Evolutionary conservation across 192 early-diverging fungal genomes (phyloP).

Genomic region (Umbelopsis ramanniana): DNA sequence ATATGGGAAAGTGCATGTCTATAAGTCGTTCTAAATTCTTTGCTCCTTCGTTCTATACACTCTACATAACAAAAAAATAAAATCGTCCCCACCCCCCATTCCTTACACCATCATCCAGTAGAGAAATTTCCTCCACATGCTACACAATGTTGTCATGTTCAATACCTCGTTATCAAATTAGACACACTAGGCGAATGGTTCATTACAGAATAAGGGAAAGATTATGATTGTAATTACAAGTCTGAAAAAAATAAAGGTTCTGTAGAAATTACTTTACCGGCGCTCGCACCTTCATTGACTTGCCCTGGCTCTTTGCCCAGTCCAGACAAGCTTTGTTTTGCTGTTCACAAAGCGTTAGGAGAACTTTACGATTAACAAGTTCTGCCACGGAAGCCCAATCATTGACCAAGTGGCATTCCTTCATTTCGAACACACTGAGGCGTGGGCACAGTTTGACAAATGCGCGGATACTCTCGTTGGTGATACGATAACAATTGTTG

Average conservation of each 20-base stretch:
- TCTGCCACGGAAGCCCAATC: conserved; percentile 54
- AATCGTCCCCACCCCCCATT: too few relatives aligned
- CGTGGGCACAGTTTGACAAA: conserved; percentile 50
- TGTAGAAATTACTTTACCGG: conserved; percentile 40
- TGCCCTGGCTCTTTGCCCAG: conserved; percentile 44
- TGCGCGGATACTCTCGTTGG: conserved; percentile 47
- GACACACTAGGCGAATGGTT: background rate
- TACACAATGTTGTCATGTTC: too few relatives aligned
- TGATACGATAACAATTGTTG: conserved; percentile 49
- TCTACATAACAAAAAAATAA: too few relatives aligned
- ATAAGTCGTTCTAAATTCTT: too few relatives aligned
- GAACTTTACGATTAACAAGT: conserved; percentile 47
- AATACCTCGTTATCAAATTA: too few relatives aligned
- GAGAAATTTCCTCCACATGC: too few relatives aligned
- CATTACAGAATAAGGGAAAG: conserved; percentile 5
- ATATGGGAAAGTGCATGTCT: too few relatives aligned
- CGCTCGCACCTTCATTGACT: conserved; percentile 44
- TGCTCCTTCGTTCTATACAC: too few relatives aligned
- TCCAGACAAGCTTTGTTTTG: conserved; percentile 46
- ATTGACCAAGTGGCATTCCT: conserved; percentile 51
- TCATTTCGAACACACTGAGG: conserved; percentile 56
- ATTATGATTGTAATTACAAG: conserved; percentile 13
- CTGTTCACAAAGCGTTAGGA: conserved; percentile 51
- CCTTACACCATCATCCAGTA: too few relatives aligned
- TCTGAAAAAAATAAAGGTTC: background rate